Conservation (phyloP, 768 basidiomycete genomes). For the Jaapia argillacea region DNA sequence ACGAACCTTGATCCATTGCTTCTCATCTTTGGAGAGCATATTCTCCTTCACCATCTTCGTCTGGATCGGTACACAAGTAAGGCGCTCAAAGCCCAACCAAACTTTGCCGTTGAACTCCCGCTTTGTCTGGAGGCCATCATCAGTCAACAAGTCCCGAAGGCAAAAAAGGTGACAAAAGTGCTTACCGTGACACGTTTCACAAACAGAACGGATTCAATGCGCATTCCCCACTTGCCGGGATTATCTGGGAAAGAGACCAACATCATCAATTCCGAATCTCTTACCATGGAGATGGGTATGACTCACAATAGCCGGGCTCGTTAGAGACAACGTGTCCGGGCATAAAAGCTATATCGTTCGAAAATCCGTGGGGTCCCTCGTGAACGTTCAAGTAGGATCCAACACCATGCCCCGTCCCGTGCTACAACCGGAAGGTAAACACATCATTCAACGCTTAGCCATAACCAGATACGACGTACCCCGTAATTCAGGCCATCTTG, state of each 20-base stretch:
- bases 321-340: slow-evolving; percentile 92
- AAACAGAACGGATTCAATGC: slow-evolving; percentile 80
- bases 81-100: slow-evolving; percentile 87
- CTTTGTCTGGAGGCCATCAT: slow-evolving; percentile 40
- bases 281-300: no score
- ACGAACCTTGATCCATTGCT: slow-evolving; percentile 69
- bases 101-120: slow-evolving; percentile 59
- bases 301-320: slow-evolving; percentile 88
- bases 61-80: slow-evolving; percentile 93
- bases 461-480: slow-evolving; percentile 29
- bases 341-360: slow-evolving; percentile 53
- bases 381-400: slow-evolving; percentile 82
- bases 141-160: no score
- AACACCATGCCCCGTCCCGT: slow-evolving; percentile 89
- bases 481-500: slow-evolving; percentile 76
- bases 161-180: neutral
- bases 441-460: neutral
- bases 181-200: slow-evolving; percentile 57
- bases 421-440: slow-evolving; percentile 27
- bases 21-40: slow-evolving; percentile 82
- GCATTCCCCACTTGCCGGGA: slow-evolving; percentile 78
- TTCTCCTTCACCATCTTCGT: slow-evolving; percentile 78
- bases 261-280: neutral
- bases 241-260: slow-evolving; percentile 32
- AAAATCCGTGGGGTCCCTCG: slow-evolving; percentile 78